phyloP scores from a whole-genome alignment of 768 basidiomycete species.

The Mycena indigotica region DNA sequence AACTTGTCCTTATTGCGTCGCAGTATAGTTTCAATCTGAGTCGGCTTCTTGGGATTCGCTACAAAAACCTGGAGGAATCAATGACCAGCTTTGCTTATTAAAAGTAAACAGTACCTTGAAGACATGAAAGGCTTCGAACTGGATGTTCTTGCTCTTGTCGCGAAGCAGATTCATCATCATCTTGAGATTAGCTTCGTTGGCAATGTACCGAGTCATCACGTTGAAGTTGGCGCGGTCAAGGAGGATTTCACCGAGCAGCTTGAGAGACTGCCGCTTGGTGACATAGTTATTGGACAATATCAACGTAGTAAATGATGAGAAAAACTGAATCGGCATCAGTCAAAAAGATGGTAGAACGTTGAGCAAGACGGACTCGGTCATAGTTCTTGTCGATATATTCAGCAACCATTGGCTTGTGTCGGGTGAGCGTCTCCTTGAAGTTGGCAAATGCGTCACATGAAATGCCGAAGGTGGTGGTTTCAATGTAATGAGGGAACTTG shows the following conservation, averaged over 20 bases:
- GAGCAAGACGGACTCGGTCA: conserved; percentile 67
- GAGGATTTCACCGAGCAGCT: conserved; percentile 95
- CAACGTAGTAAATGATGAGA: conserved; percentile 90
- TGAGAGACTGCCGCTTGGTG: conserved; percentile 98
- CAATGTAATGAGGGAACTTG: conserved; percentile 94
- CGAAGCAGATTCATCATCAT: conserved; percentile 99
- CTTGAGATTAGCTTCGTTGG: conserved; percentile 94
- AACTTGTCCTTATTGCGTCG: conserved; percentile 94
- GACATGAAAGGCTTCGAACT: conserved; percentile 99
- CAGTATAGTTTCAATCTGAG: conserved; percentile 89
- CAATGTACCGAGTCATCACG: conserved; percentile 98
- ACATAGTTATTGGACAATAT: conserved; percentile 96
- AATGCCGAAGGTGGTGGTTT: conserved; percentile 96
- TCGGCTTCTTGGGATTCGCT: conserved; percentile 98
- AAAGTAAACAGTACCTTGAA: conserved; percentile 77
- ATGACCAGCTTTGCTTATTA: not conserved
- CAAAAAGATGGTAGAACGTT: conserved; percentile 4
- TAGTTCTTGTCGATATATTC: conserved; percentile 97
- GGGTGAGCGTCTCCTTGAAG: conserved; percentile 94
- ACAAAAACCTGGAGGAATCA: conserved; percentile 77
- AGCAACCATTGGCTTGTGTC: conserved; percentile 98
- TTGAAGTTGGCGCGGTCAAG: conserved; percentile 97
- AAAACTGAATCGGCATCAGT: conserved; percentile 65
- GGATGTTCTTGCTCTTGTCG: conserved; percentile 99
- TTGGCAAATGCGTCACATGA: conserved; percentile 98